Evolutionary conservation across 139 green algal species (phyloP).

Genomic region (Micromonas pusilla): DNA sequence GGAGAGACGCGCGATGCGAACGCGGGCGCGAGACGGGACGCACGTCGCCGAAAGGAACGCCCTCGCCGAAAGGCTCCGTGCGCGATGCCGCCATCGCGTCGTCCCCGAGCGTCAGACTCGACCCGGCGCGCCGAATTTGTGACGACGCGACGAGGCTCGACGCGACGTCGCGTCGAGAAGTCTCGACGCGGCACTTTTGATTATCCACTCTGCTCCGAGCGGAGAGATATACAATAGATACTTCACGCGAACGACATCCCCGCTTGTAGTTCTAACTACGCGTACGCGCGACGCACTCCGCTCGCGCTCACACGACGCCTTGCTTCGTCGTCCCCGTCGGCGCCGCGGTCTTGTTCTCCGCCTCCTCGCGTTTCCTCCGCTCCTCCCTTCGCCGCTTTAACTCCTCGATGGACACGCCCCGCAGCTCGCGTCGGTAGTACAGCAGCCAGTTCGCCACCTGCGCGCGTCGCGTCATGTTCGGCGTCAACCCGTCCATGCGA

Average conservation of each 20-base stretch:
- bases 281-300: neutral
- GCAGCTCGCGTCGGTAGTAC: constrained; percentile 29
- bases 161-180: no score
- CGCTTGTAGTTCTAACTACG: no score
- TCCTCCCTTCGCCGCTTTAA: constrained; percentile 9
- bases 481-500: constrained; percentile 31
- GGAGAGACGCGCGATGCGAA: neutral
- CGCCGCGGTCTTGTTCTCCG: neutral
- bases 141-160: neutral
- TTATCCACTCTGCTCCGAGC: neutral
- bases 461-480: constrained; percentile 36
- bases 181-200: no score
- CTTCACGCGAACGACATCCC: no score
- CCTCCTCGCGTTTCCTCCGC: neutral
- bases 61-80: constrained; percentile 5
- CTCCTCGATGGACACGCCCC: constrained; percentile 25
- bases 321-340: constrained; percentile 13
- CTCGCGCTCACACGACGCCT: neutral
- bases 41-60: constrained; percentile 19
- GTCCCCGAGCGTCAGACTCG: neutral
- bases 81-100: neutral
- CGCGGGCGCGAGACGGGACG: neutral
- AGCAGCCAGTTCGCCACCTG: constrained; percentile 33
- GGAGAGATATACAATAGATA: no score
- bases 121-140: neutral